Evolutionary conservation across 116 monocot genomes (phyloP).

Genomic region (Phalaenopsis hybrid): DNA sequence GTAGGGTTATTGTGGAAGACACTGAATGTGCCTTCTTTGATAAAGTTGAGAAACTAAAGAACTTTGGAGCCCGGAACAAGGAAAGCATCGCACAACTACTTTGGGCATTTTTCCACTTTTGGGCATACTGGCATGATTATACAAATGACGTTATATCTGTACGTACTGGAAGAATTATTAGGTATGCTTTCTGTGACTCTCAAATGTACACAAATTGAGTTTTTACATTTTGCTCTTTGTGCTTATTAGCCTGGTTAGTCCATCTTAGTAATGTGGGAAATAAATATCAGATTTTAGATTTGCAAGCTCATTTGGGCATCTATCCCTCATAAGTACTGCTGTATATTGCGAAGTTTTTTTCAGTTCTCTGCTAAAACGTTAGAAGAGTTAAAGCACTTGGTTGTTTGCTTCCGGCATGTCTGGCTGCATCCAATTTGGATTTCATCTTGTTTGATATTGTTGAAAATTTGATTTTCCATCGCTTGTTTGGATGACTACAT

Average conservation of each 20-base stretch:
- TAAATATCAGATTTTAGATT: too few relatives aligned
- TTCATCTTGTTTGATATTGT: too few relatives aligned
- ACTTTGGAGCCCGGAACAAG: constrained; percentile 57
- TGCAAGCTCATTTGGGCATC: too few relatives aligned
- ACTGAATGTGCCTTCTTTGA: constrained; percentile 60
- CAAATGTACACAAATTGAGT: neutral
- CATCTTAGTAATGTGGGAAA: too few relatives aligned
- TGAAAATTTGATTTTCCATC: too few relatives aligned
- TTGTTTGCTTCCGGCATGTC: too few relatives aligned
- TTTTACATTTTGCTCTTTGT: neutral
- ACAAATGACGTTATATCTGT: constrained; percentile 64
- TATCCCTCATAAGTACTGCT: too few relatives aligned
- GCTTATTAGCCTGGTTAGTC: neutral
- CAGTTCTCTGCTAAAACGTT: too few relatives aligned
- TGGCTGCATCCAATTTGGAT: too few relatives aligned
- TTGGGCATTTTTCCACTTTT: constrained; percentile 77
- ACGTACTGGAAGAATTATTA: constrained; percentile 53
- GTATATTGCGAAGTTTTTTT: too few relatives aligned
- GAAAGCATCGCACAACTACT: constrained; percentile 48
- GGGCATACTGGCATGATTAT: constrained; percentile 80
- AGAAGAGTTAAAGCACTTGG: too few relatives aligned
- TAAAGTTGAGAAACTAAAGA: constrained; percentile 40
- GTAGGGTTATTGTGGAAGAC: constrained; percentile 37
- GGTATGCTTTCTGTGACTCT: constrained; percentile 25
- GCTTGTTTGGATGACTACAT: too few relatives aligned